phyloP scores from a whole-genome alignment of 176 grass and related monocot species.

The Cenchrus americanus region DNA sequence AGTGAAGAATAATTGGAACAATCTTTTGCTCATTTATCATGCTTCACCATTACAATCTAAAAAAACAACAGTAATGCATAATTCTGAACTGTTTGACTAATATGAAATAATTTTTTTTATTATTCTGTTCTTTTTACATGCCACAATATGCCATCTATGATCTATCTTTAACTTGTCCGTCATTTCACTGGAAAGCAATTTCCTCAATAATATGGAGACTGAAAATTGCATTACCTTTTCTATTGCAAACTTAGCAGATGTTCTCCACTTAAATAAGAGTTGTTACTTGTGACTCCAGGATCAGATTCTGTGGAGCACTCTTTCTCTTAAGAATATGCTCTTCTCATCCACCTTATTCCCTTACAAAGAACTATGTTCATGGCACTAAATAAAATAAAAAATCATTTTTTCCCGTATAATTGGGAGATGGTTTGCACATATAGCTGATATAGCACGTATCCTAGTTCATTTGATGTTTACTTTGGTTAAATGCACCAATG shows the following conservation, averaged over 20 bases:
- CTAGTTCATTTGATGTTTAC: constrained; percentile 17
- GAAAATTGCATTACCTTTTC: not conserved
- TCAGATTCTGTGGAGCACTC: constrained; percentile 23
- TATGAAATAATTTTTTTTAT: constrained; percentile 6
- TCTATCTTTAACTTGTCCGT: not conserved
- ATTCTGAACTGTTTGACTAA: not conserved
- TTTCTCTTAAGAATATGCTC: constrained; percentile 33
- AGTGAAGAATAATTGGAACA: constrained; percentile 9
- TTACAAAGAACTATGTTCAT: constrained; percentile 5
- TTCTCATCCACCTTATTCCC: constrained; percentile 24
- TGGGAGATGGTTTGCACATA: constrained; percentile 7
- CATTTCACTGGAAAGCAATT: constrained; percentile 33
- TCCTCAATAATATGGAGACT: not conserved
- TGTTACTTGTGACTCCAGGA: not conserved
- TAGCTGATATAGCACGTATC: not conserved
- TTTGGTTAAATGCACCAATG: not conserved
- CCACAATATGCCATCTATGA: not conserved
- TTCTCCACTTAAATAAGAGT: not conserved
- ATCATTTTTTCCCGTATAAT: constrained; percentile 13
- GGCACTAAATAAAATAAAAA: constrained; percentile 4
- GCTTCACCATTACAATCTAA: not conserved
- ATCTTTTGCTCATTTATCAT: constrained; percentile 2
- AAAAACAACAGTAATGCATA: constrained; percentile 4
- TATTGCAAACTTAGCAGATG: not conserved
- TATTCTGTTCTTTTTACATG: constrained; percentile 16